A percentile compares a stretch with the other conserved stretches of the same genome.
These are phyloP conservation scores for Davidsoniella neocaledoniae DNA, from an alignment of 2,329 filamentous ascomycete genomes.

Conservation along the genomic window DNA sequence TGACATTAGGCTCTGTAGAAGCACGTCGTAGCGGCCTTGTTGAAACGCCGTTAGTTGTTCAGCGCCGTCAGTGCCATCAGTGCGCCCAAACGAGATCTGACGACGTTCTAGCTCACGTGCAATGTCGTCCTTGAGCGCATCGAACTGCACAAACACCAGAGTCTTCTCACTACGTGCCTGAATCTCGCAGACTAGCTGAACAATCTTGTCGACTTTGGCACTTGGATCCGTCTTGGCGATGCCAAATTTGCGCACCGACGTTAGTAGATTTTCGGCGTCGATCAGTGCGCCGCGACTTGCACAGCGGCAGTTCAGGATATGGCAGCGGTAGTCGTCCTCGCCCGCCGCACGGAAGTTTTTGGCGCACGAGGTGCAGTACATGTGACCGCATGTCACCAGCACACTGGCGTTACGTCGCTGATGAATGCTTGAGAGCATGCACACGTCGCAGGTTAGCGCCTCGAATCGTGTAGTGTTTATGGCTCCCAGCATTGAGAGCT, in stretches of 20 bases:
- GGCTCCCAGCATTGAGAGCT: no score
- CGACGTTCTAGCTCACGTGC: not conserved
- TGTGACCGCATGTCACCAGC: slow-evolving; percentile 17
- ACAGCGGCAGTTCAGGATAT: slow-evolving; percentile 11
- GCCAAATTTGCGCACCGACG: not conserved
- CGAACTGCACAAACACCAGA: slow-evolving; percentile 24
- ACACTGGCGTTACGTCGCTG: slow-evolving; percentile 11
- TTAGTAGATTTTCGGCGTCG: slow-evolving; percentile 5
- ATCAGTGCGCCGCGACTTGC: slow-evolving; percentile 5
- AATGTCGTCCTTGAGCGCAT: slow-evolving; percentile 16
- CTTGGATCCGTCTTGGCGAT: not conserved
- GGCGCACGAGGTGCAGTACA: slow-evolving; percentile 15
- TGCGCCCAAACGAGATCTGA: not conserved
- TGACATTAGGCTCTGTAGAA: slow-evolving; percentile 24
- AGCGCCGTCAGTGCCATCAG: slow-evolving; percentile 2
- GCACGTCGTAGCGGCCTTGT: slow-evolving; percentile 14
- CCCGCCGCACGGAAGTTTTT: not conserved
- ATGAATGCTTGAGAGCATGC: not conserved
- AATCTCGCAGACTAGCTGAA: slow-evolving; percentile 12
- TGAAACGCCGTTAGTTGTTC: slow-evolving; percentile 9
- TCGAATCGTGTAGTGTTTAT: not conserved
- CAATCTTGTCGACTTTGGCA: slow-evolving; percentile 15
- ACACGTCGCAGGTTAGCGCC: slow-evolving; percentile 7
- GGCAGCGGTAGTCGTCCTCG: slow-evolving; percentile 10
- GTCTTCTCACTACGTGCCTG: slow-evolving; percentile 14